Base-by-base conservation (phyloP, 2,329 filamentous ascomycete genomes). In the Ceratocystis harringtonii region DNA sequence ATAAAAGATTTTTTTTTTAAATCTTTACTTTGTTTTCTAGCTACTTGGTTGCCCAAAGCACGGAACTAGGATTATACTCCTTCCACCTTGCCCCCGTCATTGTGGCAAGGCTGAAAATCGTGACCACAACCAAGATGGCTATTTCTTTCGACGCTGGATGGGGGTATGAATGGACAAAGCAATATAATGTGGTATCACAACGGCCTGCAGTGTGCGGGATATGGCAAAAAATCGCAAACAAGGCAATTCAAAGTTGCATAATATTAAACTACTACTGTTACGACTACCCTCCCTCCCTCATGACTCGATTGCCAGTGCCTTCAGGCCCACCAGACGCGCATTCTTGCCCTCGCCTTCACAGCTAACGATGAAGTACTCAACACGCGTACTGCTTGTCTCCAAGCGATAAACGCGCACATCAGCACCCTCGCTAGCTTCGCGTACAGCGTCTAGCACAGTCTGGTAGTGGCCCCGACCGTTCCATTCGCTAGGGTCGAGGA, bases 341-440 rank as follows among this genome's bases (percentile, higher is more conserved):
- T 79, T 81, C 62, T 81, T 77, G 17, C 75, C 78, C 69, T 83
- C 78, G 60, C 76, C 76, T 71, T 86, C 80, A 70, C 87, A 73
- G 25, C 83, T 84, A 60, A 96, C 77, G 67, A 96, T 77, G 81
- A 86, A 96, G 75, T 95, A 95, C 76, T 95, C 89, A 15, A 80
- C 79, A 72, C 87, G 81, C 30, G 85, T 83, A 8, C 36, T 22
- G 2, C 44, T 57, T 12, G 78, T 77, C 67, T 80, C 77, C 7
- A 95, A 84, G 64, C 82, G 79, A 72, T 94, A 96, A 25, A 95
- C 85, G 72, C 86, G 83, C 63, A 92, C 82, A 69, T 89, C 85
- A 68, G 79, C 81, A 1, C 87, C 84, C 72, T 80, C 78, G 25
- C 80, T 81, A 15, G 81, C 85, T 72, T 83, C 78, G 69, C 81